Evolutionary conservation across 2,329 filamentous ascomycete species (phyloP).

Genomic region (Hymenoscyphus repandus): DNA sequence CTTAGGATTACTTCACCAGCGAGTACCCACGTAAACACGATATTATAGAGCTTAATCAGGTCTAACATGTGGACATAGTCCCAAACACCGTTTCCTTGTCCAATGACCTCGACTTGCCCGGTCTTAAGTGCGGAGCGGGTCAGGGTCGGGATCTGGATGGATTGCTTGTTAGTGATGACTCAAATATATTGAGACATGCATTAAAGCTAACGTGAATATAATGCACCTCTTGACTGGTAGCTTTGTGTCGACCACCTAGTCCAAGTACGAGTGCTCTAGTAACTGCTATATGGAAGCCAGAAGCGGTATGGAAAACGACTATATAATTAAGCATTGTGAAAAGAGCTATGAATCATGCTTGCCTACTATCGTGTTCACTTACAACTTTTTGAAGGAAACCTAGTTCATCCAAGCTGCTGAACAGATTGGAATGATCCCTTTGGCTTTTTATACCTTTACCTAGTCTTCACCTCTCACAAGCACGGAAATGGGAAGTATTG

Average conservation of each 20-base stretch:
- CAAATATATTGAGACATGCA: background rate
- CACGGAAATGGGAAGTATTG: conserved; percentile 11
- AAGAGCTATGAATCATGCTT: background rate
- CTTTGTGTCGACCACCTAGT: conserved; percentile 34
- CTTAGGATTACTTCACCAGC: conserved; percentile 30
- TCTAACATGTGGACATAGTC: conserved; percentile 42
- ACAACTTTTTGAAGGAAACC: conserved; percentile 15
- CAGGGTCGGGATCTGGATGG: conserved; percentile 35
- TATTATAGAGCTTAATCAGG: conserved; percentile 36
- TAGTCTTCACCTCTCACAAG: conserved; percentile 19
- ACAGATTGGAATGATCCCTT: conserved; percentile 17
- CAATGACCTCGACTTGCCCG: conserved; percentile 31
- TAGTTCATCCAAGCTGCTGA: conserved; percentile 15
- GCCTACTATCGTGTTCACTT: conserved; percentile 20
- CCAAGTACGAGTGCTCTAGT: conserved; percentile 39
- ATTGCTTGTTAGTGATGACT: conserved; percentile 23
- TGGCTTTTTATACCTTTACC: conserved; percentile 8
- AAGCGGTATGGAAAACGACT: conserved; percentile 40
- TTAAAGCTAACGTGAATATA: conserved; percentile 34
- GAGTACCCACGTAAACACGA: conserved; percentile 33
- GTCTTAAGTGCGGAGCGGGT: conserved; percentile 28
- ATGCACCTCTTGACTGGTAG: conserved; percentile 34
- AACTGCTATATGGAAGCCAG: conserved; percentile 33
- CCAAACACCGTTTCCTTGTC: conserved; percentile 34
- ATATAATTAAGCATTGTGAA: background rate